Evolutionary conservation across 192 early-diverging fungal species (phyloP).

Genomic region (Linnemannia hyalina): DNA sequence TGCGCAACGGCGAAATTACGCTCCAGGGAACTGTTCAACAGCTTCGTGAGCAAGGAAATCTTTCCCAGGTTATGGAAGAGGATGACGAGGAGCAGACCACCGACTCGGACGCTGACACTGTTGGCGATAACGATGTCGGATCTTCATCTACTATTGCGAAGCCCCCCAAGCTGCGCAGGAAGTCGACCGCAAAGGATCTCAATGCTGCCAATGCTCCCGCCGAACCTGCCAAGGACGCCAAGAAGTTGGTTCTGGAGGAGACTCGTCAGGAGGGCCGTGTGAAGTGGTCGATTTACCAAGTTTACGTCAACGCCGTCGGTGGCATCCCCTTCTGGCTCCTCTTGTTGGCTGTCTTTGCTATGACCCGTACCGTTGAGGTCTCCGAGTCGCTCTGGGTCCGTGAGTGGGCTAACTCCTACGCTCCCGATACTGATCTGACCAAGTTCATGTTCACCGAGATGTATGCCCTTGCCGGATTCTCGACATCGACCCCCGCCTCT

Average conservation of each 20-base stretch:
- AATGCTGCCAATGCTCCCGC: background rate
- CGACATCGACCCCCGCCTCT: conserved; percentile 28
- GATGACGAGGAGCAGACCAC: conserved; percentile 44
- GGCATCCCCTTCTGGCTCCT: conserved; percentile 69
- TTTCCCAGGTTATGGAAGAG: conserved; percentile 50
- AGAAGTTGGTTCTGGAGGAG: conserved; percentile 82
- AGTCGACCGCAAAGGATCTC: conserved; percentile 55
- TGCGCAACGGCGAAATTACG: conserved; percentile 65
- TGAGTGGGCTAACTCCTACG: conserved; percentile 59
- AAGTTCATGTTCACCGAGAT: conserved; percentile 51
- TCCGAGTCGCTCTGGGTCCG: conserved; percentile 67
- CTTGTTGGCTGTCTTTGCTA: conserved; percentile 51
- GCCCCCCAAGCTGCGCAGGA: conserved; percentile 44
- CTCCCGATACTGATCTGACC: conserved; percentile 23
- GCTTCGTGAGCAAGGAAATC: conserved; percentile 38
- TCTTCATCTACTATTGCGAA: conserved; percentile 15
- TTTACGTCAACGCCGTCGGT: conserved; percentile 77
- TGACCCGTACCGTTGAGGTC: conserved; percentile 61
- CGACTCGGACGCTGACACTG: conserved; percentile 41
- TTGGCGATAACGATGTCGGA: conserved; percentile 36
- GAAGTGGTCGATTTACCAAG: conserved; percentile 75
- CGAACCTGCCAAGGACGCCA: conserved; percentile 37
- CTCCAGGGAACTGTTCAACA: conserved; percentile 42
- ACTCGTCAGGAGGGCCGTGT: conserved; percentile 86
- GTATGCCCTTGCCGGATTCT: conserved; percentile 29